Conservation (phyloP, 805 yeast genomes). For the Suhomyces faveliae region DNA sequence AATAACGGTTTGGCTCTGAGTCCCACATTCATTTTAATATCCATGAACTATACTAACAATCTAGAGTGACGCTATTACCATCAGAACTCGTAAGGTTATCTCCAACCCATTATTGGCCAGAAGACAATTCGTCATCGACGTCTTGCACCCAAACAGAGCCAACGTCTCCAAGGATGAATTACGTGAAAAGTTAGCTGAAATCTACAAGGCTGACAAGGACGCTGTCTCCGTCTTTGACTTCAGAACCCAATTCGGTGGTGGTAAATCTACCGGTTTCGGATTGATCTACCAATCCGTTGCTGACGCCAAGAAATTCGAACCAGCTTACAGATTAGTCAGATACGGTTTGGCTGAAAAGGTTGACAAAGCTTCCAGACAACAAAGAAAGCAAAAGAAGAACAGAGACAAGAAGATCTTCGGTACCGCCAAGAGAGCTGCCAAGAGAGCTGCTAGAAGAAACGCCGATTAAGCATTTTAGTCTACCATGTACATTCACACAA, state of each 20-base stretch:
- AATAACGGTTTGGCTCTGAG: neutral
- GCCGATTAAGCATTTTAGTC: constrained; percentile 56
- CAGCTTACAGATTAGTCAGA: constrained; percentile 98
- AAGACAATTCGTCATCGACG: constrained; percentile 99
- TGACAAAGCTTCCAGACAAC: constrained; percentile 98
- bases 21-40: neutral
- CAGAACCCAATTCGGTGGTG: constrained; percentile 99
- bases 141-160: constrained; percentile 98
- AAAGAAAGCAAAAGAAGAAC: constrained; percentile 99
- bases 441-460: constrained; percentile 86
- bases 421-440: constrained; percentile 93
- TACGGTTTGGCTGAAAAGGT: constrained; percentile 95
- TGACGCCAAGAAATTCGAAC: constrained; percentile 98
- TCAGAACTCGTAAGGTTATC: constrained; percentile 99
- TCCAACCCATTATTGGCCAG: constrained; percentile 98
- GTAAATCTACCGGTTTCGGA: constrained; percentile 99
- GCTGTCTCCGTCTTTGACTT: constrained; percentile 97
- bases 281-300: constrained; percentile 97
- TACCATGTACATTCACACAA: constrained; percentile 1
- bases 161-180: constrained; percentile 99
- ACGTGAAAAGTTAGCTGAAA: constrained; percentile 87
- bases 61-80: constrained; percentile 98
- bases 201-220: constrained; percentile 90
- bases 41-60: constrained; percentile 20
- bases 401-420: constrained; percentile 99